Base-by-base conservation (phyloP, 495 filamentous ascomycete species). In the Chaetomidium leptoderma region DNA sequence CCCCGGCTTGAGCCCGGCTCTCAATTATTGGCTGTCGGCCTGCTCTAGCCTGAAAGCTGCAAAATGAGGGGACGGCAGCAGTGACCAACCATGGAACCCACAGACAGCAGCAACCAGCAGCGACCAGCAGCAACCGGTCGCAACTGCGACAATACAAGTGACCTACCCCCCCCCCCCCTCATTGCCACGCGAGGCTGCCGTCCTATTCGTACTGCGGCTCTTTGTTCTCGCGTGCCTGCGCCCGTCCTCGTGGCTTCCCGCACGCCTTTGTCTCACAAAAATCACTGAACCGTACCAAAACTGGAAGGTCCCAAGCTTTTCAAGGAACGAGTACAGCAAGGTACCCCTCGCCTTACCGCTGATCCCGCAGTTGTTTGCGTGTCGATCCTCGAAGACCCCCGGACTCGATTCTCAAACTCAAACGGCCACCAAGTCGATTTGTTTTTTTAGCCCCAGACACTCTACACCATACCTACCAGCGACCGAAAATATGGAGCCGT, bases 401-500 rank as follows among this genome's bases (percentile, higher is more conserved):
- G n/a, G n/a, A n/a, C n/a, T n/a, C n/a, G n/a, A n/a, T n/a, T n/a
- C n/a, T n/a, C n/a, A n/a, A n/a, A n/a, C n/a, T n/a, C n/a, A n/a
- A n/a, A n/a, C n/a, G n/a, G n/a, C n/a, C n/a, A n/a, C n/a, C n/a
- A n/a, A n/a, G n/a, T n/a, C n/a, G n/a, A n/a, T n/a, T n/a, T n/a
- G n/a, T n/a, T n/a, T 48, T 33, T 48, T 48, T 11, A 16, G 13
- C 13, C 14, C 16, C 27, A 27, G 1, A 46, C 16, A 40, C 35
- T 11, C 8, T 14, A 44, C 21, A 44, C 19, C 23, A 11, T 6
- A 33, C 32, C 6, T 33, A 11, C 24, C 24, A 47, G 26, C 26
- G 16, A 47, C 24, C 9, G 13, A 24, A 32, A 49, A 49, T 16
- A 59, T 62, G 55, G 60, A 56, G 8, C 48, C 55, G 17, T 30